Evolutionary conservation across 257 asterid species (phyloP), one percentile per base, ranked within the genome.

Genomic region (Knoxia roxburghii): DNA sequence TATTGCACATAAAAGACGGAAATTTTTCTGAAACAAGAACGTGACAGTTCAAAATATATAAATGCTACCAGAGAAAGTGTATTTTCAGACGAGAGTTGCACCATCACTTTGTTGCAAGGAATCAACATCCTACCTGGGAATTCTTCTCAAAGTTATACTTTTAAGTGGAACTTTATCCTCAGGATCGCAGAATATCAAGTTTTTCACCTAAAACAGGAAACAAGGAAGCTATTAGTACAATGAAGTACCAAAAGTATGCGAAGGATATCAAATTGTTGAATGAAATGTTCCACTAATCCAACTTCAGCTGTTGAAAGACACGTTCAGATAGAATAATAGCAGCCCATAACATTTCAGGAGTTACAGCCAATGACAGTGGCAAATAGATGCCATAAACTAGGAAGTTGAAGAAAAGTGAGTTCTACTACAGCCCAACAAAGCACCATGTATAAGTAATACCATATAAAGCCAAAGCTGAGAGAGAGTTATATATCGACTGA

Each of bases 101-200:
- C 0, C 27, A 11, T 50, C 6, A 54, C 10, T 23, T 2, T 50
- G 56, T 54, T 54, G 7, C 33, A 23, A 51, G 29, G 27, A 50
- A 12, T 50, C 56, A 48, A 48, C 24, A 50, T 12, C 35, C 11
- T 54, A 54, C 60, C 60, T 54, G 65, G 41, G 64, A 59, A 59
- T 59, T 59, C n/a, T 59, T 32, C 64, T 33, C 43, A 59, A 59
- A 33, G 48, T 18, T 20, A 59, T 18, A 20, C 35, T 33, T 59
- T 35, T 33, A 7, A 59, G 64, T 18, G 48, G 64, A 59, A 59
- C 64, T 59, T 59, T 33, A 7, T 59, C 64, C 35, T 59, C 64
- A 6, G 64, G 64, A 33, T 59, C 64, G 32, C 64, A 59, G 64
- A 59, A 59, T 59, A 59, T 59, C 46, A 59, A 35, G 65, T 59